Evolutionary conservation across 2,329 filamentous ascomycete species (phyloP).

Genomic region (Xylariaceae sp.): DNA sequence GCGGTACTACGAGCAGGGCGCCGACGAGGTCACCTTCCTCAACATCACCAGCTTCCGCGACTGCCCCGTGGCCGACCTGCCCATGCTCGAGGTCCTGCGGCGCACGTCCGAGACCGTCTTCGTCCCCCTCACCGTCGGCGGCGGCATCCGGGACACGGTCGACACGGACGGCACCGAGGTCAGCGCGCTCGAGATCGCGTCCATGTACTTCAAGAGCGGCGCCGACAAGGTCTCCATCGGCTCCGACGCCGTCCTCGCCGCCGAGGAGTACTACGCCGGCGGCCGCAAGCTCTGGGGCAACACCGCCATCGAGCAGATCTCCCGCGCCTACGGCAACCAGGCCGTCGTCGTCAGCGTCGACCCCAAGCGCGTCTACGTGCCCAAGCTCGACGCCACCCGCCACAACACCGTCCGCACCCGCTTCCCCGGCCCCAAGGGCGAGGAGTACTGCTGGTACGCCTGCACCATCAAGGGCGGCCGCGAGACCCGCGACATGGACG

Average conservation of each 20-base stretch:
- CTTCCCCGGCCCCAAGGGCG: constrained; percentile 66
- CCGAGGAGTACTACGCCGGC: constrained; percentile 78
- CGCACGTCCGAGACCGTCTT: constrained; percentile 87
- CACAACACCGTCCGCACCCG: constrained; percentile 67
- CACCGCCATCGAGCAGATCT: constrained; percentile 95
- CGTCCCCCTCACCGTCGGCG: constrained; percentile 90
- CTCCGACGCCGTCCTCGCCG: constrained; percentile 86
- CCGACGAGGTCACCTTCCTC: constrained; percentile 94
- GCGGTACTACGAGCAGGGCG: constrained; percentile 92
- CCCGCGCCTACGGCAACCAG: constrained; percentile 87
- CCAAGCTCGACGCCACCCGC: constrained; percentile 63
- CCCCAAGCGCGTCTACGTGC: constrained; percentile 84
- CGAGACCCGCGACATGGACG: constrained; percentile 90
- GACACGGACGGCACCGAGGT: constrained; percentile 82
- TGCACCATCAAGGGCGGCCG: constrained; percentile 95
- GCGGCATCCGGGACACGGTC: constrained; percentile 87
- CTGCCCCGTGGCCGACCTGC: constrained; percentile 83
- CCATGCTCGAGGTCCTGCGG: constrained; percentile 92
- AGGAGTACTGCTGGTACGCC: constrained; percentile 89
- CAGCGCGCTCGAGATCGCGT: constrained; percentile 88
- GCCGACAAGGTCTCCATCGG: constrained; percentile 98
- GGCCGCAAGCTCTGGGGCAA: constrained; percentile 66
- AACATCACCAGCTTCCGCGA: constrained; percentile 99
- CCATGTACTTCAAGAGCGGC: constrained; percentile 94
- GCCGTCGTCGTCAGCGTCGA: constrained; percentile 95